These are phyloP conservation scores for Fusarium pseudograminearum DNA, from an alignment of 2,329 filamentous ascomycete species.

Conservation along the genomic window DNA sequence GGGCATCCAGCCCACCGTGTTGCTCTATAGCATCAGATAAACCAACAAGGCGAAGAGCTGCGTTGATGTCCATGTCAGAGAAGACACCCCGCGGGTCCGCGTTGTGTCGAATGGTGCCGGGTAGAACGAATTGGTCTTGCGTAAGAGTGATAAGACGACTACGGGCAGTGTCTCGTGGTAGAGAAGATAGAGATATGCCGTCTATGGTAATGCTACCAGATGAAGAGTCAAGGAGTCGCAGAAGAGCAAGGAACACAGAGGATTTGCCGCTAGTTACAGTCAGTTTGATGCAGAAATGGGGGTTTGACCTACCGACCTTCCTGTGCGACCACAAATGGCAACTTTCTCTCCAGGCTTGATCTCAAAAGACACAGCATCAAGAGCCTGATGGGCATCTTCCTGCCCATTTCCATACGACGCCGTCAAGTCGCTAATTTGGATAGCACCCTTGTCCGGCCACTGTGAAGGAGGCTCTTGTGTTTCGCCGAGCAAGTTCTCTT, in stretches of 20 bases:
- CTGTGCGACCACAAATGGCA: slow-evolving; percentile 65
- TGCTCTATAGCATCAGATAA: slow-evolving; percentile 57
- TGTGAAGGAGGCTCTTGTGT: slow-evolving; percentile 29
- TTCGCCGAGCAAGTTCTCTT: slow-evolving; percentile 46
- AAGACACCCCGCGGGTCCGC: slow-evolving; percentile 55
- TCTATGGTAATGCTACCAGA: slow-evolving; percentile 58
- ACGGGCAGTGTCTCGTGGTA: slow-evolving; percentile 59
- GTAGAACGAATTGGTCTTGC: slow-evolving; percentile 63
- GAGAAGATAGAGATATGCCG: slow-evolving; percentile 54
- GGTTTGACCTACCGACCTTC: slow-evolving; percentile 43
- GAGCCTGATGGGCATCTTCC: slow-evolving; percentile 25
- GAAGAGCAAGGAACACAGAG: slow-evolving; percentile 60
- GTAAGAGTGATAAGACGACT: slow-evolving; percentile 60
- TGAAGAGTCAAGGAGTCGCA: slow-evolving; percentile 61
- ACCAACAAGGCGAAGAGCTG: slow-evolving; percentile 57
- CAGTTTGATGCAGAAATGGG: not conserved
- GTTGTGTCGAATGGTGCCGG: slow-evolving; percentile 61
- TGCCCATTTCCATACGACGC: slow-evolving; percentile 45
- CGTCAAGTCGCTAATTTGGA: slow-evolving; percentile 46
- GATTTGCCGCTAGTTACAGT: slow-evolving; percentile 60
- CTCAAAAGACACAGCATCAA: slow-evolving; percentile 41
- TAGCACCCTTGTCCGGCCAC: slow-evolving; percentile 51
- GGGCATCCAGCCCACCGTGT: slow-evolving; percentile 54
- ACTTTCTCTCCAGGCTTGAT: slow-evolving; percentile 59
- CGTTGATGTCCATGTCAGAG: slow-evolving; percentile 53